These are phyloP conservation scores for Zymoseptoria ardabiliae DNA, from an alignment of 2,329 filamentous ascomycete genomes.

Conservation along the genomic window DNA sequence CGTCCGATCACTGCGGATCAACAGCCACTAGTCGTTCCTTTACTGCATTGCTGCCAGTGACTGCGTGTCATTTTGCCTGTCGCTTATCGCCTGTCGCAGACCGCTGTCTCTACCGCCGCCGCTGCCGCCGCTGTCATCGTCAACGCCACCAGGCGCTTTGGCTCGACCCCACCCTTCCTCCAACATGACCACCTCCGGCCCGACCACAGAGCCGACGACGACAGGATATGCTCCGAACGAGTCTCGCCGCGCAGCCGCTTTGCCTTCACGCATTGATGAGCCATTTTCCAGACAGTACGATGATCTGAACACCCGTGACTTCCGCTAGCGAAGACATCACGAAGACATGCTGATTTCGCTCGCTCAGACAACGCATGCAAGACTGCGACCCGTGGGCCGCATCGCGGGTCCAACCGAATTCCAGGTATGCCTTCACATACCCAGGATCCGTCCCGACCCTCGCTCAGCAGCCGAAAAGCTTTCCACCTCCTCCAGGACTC, in stretches of 20 bases:
- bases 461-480: slow-evolving; percentile 21
- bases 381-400: slow-evolving; percentile 24
- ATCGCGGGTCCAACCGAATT: slow-evolving; percentile 18
- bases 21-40: slow-evolving; percentile 16
- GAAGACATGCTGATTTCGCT: neutral
- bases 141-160: neutral
- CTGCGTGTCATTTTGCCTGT: neutral
- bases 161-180: neutral
- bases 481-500: slow-evolving; percentile 21
- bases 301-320: neutral
- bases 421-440: slow-evolving; percentile 23
- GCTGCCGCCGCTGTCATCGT: slow-evolving; percentile 14
- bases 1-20: slow-evolving; percentile 7
- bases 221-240: slow-evolving; percentile 21
- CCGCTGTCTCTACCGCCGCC: neutral
- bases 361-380: slow-evolving; percentile 22
- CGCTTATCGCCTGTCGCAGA: neutral
- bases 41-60: slow-evolving; percentile 1
- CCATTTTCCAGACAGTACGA: slow-evolving; percentile 20
- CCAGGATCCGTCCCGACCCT: slow-evolving; percentile 13
- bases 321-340: neutral
- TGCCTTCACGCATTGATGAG: slow-evolving; percentile 19
- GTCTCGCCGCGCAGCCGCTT: slow-evolving; percentile 18
- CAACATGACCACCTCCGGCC: slow-evolving; percentile 17
- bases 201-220: slow-evolving; percentile 18